Evolutionary conservation across 768 basidiomycete genomes (phyloP).

Genomic region (Rhodocollybia butyracea): DNA sequence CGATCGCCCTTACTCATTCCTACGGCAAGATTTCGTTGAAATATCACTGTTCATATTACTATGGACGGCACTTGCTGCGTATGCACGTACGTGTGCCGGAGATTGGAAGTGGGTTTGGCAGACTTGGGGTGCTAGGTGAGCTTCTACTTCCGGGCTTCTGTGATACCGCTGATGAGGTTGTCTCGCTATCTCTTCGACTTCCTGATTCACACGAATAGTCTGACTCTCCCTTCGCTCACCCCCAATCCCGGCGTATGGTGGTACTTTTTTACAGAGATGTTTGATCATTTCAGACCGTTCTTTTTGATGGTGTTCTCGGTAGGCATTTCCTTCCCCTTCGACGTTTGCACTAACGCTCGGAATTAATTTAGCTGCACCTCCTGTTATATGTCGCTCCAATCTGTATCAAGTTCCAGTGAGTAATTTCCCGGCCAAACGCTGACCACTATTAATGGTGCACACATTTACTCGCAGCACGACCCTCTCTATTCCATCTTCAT

Average conservation of each 20-base stretch:
- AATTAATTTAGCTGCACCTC: slow-evolving; percentile 62
- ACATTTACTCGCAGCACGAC: slow-evolving; percentile 46
- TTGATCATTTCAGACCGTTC: slow-evolving; percentile 94
- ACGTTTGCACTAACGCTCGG: background rate
- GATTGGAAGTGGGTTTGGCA: slow-evolving; percentile 66
- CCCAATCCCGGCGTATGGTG: slow-evolving; percentile 96
- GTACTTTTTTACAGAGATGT: slow-evolving; percentile 99
- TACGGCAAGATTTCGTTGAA: slow-evolving; percentile 9
- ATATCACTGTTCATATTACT: slow-evolving; percentile 52
- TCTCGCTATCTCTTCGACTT: slow-evolving; percentile 8
- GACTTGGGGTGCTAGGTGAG: slow-evolving; percentile 86
- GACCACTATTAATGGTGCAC: background rate
- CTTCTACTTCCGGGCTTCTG: slow-evolving; percentile 8
- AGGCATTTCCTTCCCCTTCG: slow-evolving; percentile 19
- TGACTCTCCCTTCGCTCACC: slow-evolving; percentile 84
- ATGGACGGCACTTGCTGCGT: slow-evolving; percentile 43
- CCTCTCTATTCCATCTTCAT: slow-evolving; percentile 77
- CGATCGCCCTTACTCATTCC: slow-evolving; percentile 18
- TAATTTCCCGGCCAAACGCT: background rate
- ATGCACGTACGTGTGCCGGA: slow-evolving; percentile 57
- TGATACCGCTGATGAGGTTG: background rate
- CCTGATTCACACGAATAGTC: slow-evolving; percentile 46
- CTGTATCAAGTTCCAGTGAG: slow-evolving; percentile 85
- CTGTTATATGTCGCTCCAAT: slow-evolving; percentile 80
- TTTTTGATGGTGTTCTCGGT: slow-evolving; percentile 95